Conservation (phyloP, 1,284 basidiomycete species). For the Phellopilus nigrolimitatus region DNA sequence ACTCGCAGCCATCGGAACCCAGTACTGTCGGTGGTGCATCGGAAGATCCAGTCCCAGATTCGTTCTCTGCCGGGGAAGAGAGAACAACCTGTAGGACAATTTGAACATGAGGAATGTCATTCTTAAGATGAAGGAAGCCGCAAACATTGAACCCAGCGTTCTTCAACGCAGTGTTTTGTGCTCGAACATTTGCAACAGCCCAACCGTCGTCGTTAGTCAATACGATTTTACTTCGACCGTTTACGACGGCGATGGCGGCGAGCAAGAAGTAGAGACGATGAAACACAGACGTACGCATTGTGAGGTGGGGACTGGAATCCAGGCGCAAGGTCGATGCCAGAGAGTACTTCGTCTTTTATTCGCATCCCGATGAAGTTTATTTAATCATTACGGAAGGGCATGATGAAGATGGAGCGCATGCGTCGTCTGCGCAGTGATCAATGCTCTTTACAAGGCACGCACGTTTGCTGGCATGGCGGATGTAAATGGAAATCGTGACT, state of each 20-base stretch:
- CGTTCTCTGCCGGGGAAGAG: constrained; percentile 39
- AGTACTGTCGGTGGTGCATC: constrained; percentile 27
- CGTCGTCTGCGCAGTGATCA: too few species aligned
- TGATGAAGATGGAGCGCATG: too few species aligned
- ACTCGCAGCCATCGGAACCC: constrained; percentile 36
- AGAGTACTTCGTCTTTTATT: too few species aligned
- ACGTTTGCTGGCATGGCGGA: too few species aligned
- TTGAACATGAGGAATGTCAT: neutral
- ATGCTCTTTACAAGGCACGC: too few species aligned
- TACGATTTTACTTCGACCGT: constrained; percentile 23
- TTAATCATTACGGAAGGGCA: too few species aligned
- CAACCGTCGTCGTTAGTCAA: constrained; percentile 49
- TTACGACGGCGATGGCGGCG: neutral
- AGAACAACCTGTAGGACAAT: constrained; percentile 33
- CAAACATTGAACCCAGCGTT: constrained; percentile 39
- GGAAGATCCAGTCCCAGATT: constrained; percentile 40
- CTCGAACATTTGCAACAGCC: constrained; percentile 46
- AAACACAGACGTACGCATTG: neutral
- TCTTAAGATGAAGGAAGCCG: neutral
- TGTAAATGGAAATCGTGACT: too few species aligned
- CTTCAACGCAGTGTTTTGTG: constrained; percentile 37
- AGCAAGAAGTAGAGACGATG: neutral
- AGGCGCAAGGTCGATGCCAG: neutral
- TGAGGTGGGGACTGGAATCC: neutral
- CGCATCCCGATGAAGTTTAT: too few species aligned